Conservation (phyloP, 352 stramenopile species). For the Phytophthora constricta region DNA sequence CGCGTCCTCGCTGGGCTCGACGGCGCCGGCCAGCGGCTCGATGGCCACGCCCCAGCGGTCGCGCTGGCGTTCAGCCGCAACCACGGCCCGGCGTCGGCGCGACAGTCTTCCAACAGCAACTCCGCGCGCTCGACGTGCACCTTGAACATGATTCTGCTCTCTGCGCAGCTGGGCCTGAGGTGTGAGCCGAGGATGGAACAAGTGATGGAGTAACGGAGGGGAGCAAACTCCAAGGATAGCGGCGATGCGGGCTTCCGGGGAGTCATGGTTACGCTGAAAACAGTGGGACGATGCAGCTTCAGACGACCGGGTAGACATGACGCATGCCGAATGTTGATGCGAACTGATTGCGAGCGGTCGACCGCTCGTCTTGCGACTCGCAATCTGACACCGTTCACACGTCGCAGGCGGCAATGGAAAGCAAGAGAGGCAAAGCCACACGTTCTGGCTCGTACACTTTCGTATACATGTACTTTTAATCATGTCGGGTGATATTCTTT, state of each 20-base stretch:
- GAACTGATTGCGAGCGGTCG: slow-evolving; percentile 4
- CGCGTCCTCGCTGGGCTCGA: slow-evolving; percentile 50
- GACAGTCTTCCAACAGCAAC: slow-evolving; percentile 84
- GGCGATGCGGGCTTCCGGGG: too few relatives aligned
- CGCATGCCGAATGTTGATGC: too few relatives aligned
- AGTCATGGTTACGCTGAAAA: slow-evolving; percentile 30
- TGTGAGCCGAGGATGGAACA: too few relatives aligned
- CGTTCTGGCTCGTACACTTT: too few relatives aligned
- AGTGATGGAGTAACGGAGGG: too few relatives aligned
- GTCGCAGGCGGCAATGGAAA: too few relatives aligned
- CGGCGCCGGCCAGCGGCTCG: slow-evolving; percentile 22
- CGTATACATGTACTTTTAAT: too few relatives aligned
- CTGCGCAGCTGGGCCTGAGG: too few relatives aligned
- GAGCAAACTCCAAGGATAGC: too few relatives aligned
- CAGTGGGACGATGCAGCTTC: slow-evolving; percentile 14
- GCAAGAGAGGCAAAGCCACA: too few relatives aligned
- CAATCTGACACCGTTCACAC: not conserved
- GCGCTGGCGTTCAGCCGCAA: slow-evolving; percentile 49
- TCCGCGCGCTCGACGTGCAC: slow-evolving; percentile 73
- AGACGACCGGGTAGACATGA: not conserved
- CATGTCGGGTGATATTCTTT: not conserved
- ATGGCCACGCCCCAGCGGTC: slow-evolving; percentile 35
- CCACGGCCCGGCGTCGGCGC: slow-evolving; percentile 66
- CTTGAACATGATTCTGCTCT: slow-evolving; percentile 91
- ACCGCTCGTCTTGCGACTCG: not conserved